These are phyloP conservation scores for Lentinula detonsa DNA, from an alignment of 768 basidiomycete genomes.

Conservation along the genomic window DNA sequence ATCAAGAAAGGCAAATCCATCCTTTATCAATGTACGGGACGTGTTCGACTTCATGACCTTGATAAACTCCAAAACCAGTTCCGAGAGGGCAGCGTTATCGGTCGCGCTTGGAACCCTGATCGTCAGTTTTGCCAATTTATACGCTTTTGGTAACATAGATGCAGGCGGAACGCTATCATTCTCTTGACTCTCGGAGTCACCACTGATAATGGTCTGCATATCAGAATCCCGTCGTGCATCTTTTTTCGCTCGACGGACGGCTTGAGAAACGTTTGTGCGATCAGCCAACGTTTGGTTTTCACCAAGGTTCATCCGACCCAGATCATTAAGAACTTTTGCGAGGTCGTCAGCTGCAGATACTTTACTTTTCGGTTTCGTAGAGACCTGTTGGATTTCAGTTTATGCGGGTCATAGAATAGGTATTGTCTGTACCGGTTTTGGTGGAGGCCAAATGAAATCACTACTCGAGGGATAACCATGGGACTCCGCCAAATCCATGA, in stretches of 20 bases:
- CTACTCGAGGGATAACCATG: conserved; percentile 53
- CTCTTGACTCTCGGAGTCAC: conserved; percentile 20
- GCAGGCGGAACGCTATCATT: conserved; percentile 17
- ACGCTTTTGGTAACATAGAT: conserved; percentile 42
- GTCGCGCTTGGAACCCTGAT: conserved; percentile 35
- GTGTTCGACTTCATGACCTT: conserved; percentile 57
- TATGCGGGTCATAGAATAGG: conserved; percentile 5
- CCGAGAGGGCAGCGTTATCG: conserved; percentile 50
- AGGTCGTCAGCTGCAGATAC: conserved; percentile 38
- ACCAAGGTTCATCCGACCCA: conserved; percentile 55
- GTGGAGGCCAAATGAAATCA: conserved; percentile 67
- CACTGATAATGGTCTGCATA: conserved; percentile 38
- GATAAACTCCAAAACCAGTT: conserved; percentile 54
- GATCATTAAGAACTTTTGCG: conserved; percentile 49
- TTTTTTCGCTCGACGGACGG: conserved; percentile 25
- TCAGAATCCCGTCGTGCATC: conserved; percentile 20
- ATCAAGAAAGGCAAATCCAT: conserved; percentile 67
- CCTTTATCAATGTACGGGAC: conserved; percentile 61
- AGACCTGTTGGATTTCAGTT: conserved; percentile 15
- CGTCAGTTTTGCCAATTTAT: conserved; percentile 43
- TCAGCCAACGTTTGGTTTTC: conserved; percentile 45
- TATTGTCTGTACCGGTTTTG: conserved; percentile 9
- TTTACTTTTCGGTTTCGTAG: conserved; percentile 25
- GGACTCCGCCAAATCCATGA: conserved; percentile 53
- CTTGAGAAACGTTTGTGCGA: conserved; percentile 39